Conservation (phyloP, 768 basidiomycete species). For the Agaricus blazei region DNA sequence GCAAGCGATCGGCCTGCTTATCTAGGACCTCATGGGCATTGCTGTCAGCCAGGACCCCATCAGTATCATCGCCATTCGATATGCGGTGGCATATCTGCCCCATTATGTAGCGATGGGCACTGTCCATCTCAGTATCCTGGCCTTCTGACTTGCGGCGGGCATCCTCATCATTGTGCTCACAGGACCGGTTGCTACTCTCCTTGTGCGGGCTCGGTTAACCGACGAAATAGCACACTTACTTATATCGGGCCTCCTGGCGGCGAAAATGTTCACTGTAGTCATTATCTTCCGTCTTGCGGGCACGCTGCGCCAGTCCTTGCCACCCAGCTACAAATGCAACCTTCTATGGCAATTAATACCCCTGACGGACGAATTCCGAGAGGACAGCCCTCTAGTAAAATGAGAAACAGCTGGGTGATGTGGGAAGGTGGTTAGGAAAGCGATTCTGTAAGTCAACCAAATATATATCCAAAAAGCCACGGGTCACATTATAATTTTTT, state of each 20-base stretch:
- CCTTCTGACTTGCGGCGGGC: not conserved
- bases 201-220: not conserved
- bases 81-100: not conserved
- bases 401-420: not conserved
- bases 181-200: not conserved
- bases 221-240: not conserved
- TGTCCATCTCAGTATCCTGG: not conserved
- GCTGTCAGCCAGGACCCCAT: too few relatives aligned
- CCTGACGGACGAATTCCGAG: not conserved
- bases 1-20: not conserved
- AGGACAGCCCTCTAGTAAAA: not conserved
- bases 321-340: not conserved
- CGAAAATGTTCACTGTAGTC: not conserved
- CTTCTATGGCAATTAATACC: not conserved
- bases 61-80: not conserved
- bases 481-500: not conserved
- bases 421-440: constrained; percentile 1
- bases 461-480: not conserved
- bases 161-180: not conserved
- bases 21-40: not conserved
- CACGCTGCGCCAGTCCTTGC: not conserved
- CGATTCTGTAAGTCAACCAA: not conserved
- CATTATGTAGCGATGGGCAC: not conserved
- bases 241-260: not conserved
- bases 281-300: not conserved